Evolutionary conservation across 371 early-diverging fungal species (phyloP).

Genomic region (Mortierella sp.): DNA sequence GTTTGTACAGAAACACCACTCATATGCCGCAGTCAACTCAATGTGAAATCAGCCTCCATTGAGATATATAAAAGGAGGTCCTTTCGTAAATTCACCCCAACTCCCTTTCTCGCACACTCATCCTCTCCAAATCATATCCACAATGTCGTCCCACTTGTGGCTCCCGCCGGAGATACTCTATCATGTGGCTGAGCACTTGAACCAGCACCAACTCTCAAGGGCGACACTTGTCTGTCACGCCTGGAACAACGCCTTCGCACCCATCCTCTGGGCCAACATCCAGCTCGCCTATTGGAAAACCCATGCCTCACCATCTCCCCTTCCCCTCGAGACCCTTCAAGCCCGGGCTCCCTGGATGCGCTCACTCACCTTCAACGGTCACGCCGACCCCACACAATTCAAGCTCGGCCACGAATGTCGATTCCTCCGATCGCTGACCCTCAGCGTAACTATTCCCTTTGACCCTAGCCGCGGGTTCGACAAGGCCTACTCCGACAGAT

Average conservation of each 20-base stretch:
- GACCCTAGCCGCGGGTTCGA: neutral
- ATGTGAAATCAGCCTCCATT: no score
- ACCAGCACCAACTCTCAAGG: neutral
- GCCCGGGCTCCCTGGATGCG: neutral
- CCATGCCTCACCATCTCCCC: neutral
- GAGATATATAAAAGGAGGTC: no score
- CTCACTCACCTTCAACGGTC: neutral
- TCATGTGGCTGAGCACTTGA: no score
- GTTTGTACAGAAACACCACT: no score
- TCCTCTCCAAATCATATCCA: neutral
- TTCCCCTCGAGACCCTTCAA: neutral
- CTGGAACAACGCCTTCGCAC: conserved; percentile 4
- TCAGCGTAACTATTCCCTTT: neutral
- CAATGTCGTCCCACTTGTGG: neutral
- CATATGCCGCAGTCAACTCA: no score
- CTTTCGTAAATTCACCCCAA: no score
- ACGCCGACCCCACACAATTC: neutral
- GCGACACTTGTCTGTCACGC: neutral
- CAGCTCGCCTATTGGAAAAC: neutral
- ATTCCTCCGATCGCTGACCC: neutral
- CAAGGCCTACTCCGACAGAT: neutral
- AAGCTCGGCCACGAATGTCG: neutral
- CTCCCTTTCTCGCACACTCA: no score
- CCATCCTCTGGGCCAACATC: neutral
- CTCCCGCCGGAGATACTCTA: neutral